phyloP scores from a whole-genome alignment of 2,329 filamentous ascomycete species.

The Penicillium sp. region DNA sequence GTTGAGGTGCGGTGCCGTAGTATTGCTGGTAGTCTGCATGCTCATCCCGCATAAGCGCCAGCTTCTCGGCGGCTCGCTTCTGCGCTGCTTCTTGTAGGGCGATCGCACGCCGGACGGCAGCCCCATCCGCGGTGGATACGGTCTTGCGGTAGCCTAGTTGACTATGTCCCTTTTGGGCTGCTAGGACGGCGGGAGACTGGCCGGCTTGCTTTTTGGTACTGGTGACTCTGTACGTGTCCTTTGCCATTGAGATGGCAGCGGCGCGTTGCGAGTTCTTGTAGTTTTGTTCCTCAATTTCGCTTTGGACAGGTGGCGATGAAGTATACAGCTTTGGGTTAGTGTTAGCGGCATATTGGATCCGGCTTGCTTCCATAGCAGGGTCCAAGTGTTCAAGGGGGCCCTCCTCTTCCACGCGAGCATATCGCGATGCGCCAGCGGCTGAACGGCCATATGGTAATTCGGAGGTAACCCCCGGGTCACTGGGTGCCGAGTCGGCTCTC shows the following conservation, averaged over 20 bases:
- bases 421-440: conserved; percentile 69
- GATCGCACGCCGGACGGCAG: conserved; percentile 27
- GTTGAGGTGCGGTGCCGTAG: conserved; percentile 63
- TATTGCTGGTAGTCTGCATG: conserved; percentile 70
- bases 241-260: conserved; percentile 85
- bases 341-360: conserved; percentile 62
- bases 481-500: conserved; percentile 64
- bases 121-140: conserved; percentile 26
- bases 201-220: conserved; percentile 37
- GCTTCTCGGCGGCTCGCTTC: conserved; percentile 77
- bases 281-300: conserved; percentile 72
- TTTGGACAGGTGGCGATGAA: conserved; percentile 67
- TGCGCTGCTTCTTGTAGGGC: conserved; percentile 82
- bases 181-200: conserved; percentile 24
- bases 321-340: conserved; percentile 79
- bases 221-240: conserved; percentile 73
- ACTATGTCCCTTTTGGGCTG: conserved; percentile 37
- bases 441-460: conserved; percentile 61
- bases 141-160: conserved; percentile 36
- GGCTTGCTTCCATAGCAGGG: conserved; percentile 55
- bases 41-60: conserved; percentile 76
- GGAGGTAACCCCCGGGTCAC: conserved; percentile 45
- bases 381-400: conserved; percentile 49
- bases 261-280: conserved; percentile 72
- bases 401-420: conserved; percentile 39